Evolutionary conservation across 1,284 basidiomycete genomes (phyloP).

Genomic region (Malassezia equina): DNA sequence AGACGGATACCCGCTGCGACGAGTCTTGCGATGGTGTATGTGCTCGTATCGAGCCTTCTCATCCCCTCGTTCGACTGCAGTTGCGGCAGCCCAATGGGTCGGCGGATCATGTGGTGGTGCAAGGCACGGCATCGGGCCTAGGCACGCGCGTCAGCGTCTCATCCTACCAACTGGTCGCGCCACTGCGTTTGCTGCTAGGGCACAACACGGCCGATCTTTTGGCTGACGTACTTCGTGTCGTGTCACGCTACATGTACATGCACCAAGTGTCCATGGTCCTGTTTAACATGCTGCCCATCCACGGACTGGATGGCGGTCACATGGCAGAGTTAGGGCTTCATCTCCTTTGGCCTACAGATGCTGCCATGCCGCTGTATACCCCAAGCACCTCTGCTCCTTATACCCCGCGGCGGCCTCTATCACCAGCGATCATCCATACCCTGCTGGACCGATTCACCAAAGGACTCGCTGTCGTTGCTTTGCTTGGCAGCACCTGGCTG

Average conservation of each 20-base stretch:
- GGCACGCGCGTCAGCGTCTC: neutral
- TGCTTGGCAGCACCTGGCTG: conserved; percentile 1
- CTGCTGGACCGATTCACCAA: neutral
- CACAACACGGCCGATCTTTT: neutral
- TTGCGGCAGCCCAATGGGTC: neutral
- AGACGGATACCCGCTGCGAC: neutral
- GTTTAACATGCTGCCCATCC: conserved; percentile 21
- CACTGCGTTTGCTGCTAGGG: neutral
- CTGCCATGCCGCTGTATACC: neutral
- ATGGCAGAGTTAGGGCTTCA: neutral
- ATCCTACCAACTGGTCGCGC: neutral
- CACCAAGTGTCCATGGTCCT: conserved; percentile 15
- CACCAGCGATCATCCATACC: neutral
- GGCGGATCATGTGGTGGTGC: conserved; percentile 6
- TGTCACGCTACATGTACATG: neutral
- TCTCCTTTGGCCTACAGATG: neutral
- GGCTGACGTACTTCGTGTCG: neutral
- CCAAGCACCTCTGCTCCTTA: neutral
- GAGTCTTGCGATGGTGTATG: conserved; percentile 3
- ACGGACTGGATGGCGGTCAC: conserved; percentile 15
- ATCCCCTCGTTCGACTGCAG: neutral
- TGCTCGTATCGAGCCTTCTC: neutral
- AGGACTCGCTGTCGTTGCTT: neutral
- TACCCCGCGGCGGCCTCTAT: neutral
- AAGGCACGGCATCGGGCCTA: neutral